Evolutionary conservation across 805 yeast genomes (phyloP), one percentile per base, ranked within the genome.

Genomic region (Yarrowia keelungensis): DNA sequence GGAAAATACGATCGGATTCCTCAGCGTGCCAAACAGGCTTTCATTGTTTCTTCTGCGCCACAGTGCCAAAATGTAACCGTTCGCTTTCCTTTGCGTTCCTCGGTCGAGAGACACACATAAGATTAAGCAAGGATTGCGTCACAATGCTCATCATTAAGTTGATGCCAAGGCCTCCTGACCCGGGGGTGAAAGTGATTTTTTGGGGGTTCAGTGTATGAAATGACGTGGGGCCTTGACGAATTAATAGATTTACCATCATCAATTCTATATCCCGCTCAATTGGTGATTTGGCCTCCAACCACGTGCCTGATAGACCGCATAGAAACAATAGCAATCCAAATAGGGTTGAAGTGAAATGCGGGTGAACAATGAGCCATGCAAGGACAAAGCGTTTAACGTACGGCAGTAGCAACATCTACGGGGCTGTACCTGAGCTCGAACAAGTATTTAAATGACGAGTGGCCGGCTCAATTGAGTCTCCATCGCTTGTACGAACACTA

Each of bases 101-200:
- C 47, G 38, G 39, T 15, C 39, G 15, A 22, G 19, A 22, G 46
- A 56, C 38, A 54, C 61, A 56, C 62, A 56, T 59, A 59, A 43
- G 65, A 59, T 59, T 59, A 59, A 45, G 65, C 65, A 45, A 59
- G 50, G 65, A 45, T 45, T 43, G 65, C 65, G 51, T 59, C 65
- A 59, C 62, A 22, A 56, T 41, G 39, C 47, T 15, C 45, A 39
- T 39, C 64, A 58, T 7, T 10, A 56, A 16, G 50, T 45, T 43
- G 65, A 8, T 16, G 65, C 65, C 65, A 59, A 59, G 65, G 51
- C 65, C 47, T n/a, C 22, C 38, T 41, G 62, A 56, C 38, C 38
- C 10, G 2, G 7, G 5, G 36, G 36, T 2, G 35, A 15, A 7
- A 8, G 11, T 39, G 45, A 8, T 3, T 19, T 53, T 39, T 38